phyloP scores from a whole-genome alignment of 495 filamentous ascomycete species.

The Penicillium parvum region DNA sequence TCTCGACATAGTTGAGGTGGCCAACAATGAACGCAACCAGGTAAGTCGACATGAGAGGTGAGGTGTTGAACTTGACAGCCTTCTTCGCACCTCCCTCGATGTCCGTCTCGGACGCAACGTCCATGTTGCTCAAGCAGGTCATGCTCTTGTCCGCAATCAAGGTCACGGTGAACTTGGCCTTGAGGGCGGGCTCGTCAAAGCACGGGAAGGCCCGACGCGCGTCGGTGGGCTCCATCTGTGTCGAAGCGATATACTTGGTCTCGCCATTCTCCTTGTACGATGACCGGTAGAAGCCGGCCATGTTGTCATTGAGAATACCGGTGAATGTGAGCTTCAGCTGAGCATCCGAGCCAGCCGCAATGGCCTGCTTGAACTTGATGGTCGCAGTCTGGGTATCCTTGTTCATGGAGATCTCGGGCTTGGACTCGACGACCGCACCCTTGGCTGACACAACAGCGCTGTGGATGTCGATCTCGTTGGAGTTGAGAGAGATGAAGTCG shows the following conservation, averaged over 20 bases:
- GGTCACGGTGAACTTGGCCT: conserved; percentile 62
- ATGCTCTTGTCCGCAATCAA: conserved; percentile 58
- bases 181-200: conserved; percentile 67
- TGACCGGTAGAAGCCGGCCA: conserved; percentile 67
- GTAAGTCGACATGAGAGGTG: conserved; percentile 66
- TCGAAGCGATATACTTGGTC: conserved; percentile 57
- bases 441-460: conserved; percentile 56
- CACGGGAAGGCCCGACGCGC: conserved; percentile 64
- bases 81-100: conserved; percentile 54
- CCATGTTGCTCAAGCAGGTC: conserved; percentile 68
- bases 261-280: conserved; percentile 57
- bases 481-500: conserved; percentile 82
- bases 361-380: conserved; percentile 53
- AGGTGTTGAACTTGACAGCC: conserved; percentile 62
- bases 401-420: conserved; percentile 51
- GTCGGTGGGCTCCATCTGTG: conserved; percentile 66
- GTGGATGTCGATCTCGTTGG: conserved; percentile 80
- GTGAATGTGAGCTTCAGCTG: conserved; percentile 58
- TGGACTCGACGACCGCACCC: conserved; percentile 46
- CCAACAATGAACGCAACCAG: conserved; percentile 66
- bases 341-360: conserved; percentile 55
- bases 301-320: conserved; percentile 61
- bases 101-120: conserved; percentile 54
- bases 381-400: conserved; percentile 57
- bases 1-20: conserved; percentile 61